Evolutionary conservation across 306 rosid genomes (phyloP), one percentile per base, ranked within the genome.

Genomic region (Acmispon strigosus): DNA sequence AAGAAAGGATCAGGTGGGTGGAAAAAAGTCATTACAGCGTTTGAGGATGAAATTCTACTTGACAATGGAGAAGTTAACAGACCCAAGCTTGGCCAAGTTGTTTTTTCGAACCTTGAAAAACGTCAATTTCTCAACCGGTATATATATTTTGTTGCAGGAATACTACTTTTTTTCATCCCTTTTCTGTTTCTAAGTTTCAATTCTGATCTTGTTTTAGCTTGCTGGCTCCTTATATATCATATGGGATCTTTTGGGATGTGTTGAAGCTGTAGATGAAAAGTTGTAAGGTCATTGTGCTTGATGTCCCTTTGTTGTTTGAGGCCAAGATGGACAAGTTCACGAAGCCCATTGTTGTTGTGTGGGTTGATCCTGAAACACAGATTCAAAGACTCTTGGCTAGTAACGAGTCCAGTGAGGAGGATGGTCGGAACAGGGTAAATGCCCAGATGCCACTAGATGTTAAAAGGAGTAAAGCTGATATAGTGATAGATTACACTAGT

Each of bases 341-440:
- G 13, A 91, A 91, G 44, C 97, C 97, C 29, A 73, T 85, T 66
- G 69, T 84, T 39, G 96, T 91, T 47, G 96, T 91, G 4, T 94
- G 96, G 96, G 91, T 91, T 73, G 92, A 87, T 81, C 88, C 92
- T 15, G 89, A 86, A 52, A 90, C 91, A 2, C 97, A 94, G 78
- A 84, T 84, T 44, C 80, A 12, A 12, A 82, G 90, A 49, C 96
- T 94, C 47, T 52, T 84, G 83, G 78, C 80, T 0, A 84, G 95
- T 68, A 97, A 89, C 70, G 49, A 62, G 64, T 70, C 88, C n/a
- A 47, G 80, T 13, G 82, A 86, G 64, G 96, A 83, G 62, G 92
- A 90, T 60, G 96, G 92, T 7, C 66, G 29, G 60, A 82, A 80
- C 79, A 77, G 90, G 79, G 69, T 89, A 15, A 84, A 79, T 72